Evolutionary conservation across 2,329 filamentous ascomycete genomes (phyloP), one percentile per base, ranked within the genome.

Genomic region (Pseudopyrenochaeta lycopersici): DNA sequence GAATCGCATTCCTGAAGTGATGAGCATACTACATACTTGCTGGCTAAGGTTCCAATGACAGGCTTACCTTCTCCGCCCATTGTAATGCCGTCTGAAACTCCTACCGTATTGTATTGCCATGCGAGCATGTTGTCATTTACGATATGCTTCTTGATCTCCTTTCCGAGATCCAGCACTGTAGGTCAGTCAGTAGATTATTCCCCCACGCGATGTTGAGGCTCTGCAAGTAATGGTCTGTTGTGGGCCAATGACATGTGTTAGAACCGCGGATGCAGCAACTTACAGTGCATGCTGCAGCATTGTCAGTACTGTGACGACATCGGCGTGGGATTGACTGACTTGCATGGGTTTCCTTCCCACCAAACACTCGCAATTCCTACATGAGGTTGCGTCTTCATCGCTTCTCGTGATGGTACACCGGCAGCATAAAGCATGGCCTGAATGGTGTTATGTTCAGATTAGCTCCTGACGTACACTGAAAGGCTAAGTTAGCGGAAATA

Each of bases 271-370:
- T 54, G 30, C n/a, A 36, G 48, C 31, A 54, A 72, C 75, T 70
- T 68, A 77, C 75, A 75, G 66, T 85, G 82, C 76, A 80, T 85
- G 67, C 81, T 83, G 66, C 52, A 62, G 6, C 20, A 45, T 23
- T 31, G 52, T 73, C 39, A 73, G 63, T 63, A 63, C 33, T 23
- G 55, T 61, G 56, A 55, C 47, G 53, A 60, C 49, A 49, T 39
- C 21, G 30, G 17, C 33, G 48, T 58, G 58, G 55, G 42, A 46
- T 51, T 38, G 29, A 83, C 88, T 78, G 77, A 91, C 88, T 97
- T 97, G 86, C 93, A 97, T 32, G 94, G 91, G 73, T 97, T 97
- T 23, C 94, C 94, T 77, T 97, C 92, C 93, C 93, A 98, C 93
- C 93, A 97, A 4, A 97, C 91, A 4, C 90, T 92, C 7, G 92